A percentile compares a stretch with the other conserved stretches of the same genome.
Evolutionary conservation across 208 protist species (phyloP).

Genomic region (Angomonas deanei): DNA sequence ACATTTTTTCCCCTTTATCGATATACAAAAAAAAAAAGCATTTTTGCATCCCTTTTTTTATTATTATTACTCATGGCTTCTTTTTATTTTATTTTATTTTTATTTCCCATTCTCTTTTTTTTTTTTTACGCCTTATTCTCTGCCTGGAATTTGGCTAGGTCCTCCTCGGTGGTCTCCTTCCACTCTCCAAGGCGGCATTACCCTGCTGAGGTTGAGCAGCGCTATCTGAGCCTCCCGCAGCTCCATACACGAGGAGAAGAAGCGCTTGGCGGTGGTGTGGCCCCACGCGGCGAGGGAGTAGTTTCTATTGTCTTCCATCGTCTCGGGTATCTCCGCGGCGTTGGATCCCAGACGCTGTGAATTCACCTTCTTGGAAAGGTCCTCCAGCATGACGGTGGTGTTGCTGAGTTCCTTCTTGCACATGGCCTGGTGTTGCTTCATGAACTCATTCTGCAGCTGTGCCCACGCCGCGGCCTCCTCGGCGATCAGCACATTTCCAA

Average conservation of each 20-base stretch:
- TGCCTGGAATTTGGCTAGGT: slow-evolving; percentile 24
- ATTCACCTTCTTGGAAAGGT: slow-evolving; percentile 47
- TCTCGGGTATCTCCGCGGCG: slow-evolving; percentile 29
- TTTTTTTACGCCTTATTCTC: neutral
- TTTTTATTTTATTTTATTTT: neutral
- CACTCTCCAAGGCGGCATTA: slow-evolving; percentile 45
- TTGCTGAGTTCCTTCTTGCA: slow-evolving; percentile 24
- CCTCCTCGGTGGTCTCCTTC: slow-evolving; percentile 24
- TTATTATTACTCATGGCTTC: neutral
- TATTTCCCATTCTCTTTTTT: slow-evolving; percentile 10
- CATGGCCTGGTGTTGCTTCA: slow-evolving; percentile 24
- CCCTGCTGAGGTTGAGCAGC: slow-evolving; percentile 23
- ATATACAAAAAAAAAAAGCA: neutral
- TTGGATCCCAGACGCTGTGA: slow-evolving; percentile 17
- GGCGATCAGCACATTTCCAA: slow-evolving; percentile 32
- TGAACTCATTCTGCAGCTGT: slow-evolving; percentile 24
- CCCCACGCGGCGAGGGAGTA: slow-evolving; percentile 65
- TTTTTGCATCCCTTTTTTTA: neutral
- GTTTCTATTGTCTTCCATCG: slow-evolving; percentile 27
- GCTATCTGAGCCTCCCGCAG: slow-evolving; percentile 51
- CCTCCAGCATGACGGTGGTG: slow-evolving; percentile 24
- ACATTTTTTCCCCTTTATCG: neutral
- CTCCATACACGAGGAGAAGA: slow-evolving; percentile 72
- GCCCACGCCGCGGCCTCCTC: slow-evolving; percentile 45
- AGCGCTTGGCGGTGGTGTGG: slow-evolving; percentile 64